phyloP scores from a whole-genome alignment of 805 yeast species.

The Ogataea polymorpha region DNA sequence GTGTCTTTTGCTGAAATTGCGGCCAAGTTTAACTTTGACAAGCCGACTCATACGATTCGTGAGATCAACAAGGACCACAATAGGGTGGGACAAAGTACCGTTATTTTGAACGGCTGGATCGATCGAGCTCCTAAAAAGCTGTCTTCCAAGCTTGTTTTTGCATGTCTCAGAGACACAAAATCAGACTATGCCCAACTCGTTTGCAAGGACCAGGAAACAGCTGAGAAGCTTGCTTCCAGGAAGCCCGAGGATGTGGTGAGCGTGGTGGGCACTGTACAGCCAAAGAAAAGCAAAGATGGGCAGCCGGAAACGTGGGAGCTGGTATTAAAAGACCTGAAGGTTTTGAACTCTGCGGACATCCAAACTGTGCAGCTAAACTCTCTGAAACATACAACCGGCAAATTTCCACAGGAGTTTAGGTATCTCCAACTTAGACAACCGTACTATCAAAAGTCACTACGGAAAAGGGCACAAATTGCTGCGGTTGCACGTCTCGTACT shows the following conservation, averaged over 20 bases:
- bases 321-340: conserved; percentile 45
- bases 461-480: conserved; percentile 55
- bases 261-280: conserved; percentile 52
- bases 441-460: conserved; percentile 52
- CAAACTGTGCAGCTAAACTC: conserved; percentile 65
- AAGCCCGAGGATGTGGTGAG: conserved; percentile 74
- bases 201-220: conserved; percentile 36
- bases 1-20: conserved; percentile 23
- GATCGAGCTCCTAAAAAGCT: conserved; percentile 69
- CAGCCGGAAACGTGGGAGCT: conserved; percentile 51
- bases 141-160: conserved; percentile 66
- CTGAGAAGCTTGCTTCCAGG: conserved; percentile 40
- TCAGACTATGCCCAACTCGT: conserved; percentile 67
- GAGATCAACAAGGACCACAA: conserved; percentile 14
- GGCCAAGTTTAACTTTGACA: conserved; percentile 29
- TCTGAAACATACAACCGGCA: conserved; percentile 49
- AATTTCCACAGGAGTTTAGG: conserved; percentile 76
- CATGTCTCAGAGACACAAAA: conserved; percentile 65
- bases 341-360: conserved; percentile 59
- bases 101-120: conserved; percentile 80
- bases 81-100: conserved; percentile 21
- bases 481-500: conserved; percentile 37
- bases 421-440: conserved; percentile 74
- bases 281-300: conserved; percentile 31
- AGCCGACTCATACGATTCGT: conserved; percentile 28